These are phyloP conservation scores for Penicillium verhagenii DNA, from an alignment of 495 filamentous ascomycete genomes.

Conservation along the genomic window DNA sequence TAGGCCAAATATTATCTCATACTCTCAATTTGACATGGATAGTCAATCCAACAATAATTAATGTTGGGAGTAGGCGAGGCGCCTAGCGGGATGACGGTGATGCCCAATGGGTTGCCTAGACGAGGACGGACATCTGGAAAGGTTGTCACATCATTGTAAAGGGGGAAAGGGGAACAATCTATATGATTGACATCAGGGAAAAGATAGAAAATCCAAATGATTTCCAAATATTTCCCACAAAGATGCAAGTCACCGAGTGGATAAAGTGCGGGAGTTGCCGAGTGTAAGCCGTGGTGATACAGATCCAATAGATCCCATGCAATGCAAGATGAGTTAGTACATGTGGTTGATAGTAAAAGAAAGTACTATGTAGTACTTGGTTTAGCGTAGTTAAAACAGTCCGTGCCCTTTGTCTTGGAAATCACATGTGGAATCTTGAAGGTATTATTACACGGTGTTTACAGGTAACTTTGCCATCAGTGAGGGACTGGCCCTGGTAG, in stretches of 20 bases:
- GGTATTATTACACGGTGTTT: neutral
- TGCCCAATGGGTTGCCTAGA: slow-evolving; percentile 8
- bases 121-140: no score
- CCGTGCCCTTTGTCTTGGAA: neutral
- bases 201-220: no score
- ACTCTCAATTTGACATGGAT: neutral
- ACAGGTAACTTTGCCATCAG: neutral
- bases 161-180: neutral
- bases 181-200: neutral
- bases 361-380: no score
- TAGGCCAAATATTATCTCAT: neutral
- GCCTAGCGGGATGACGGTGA: slow-evolving; percentile 7
- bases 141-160: no score
- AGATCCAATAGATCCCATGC: slow-evolving; percentile 7
- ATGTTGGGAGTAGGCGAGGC: neutral
- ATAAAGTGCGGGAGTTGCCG: neutral
- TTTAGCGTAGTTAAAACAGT: neutral
- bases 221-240: no score
- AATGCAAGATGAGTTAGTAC: neutral
- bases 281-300: slow-evolving; percentile 2
- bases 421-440: neutral
- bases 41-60: neutral
- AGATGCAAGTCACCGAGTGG: neutral
- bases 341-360: neutral
- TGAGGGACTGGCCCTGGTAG: neutral